These are phyloP conservation scores for Erythrophleum ivorense DNA, from an alignment of 331 rosid species.

Conservation along the genomic window DNA sequence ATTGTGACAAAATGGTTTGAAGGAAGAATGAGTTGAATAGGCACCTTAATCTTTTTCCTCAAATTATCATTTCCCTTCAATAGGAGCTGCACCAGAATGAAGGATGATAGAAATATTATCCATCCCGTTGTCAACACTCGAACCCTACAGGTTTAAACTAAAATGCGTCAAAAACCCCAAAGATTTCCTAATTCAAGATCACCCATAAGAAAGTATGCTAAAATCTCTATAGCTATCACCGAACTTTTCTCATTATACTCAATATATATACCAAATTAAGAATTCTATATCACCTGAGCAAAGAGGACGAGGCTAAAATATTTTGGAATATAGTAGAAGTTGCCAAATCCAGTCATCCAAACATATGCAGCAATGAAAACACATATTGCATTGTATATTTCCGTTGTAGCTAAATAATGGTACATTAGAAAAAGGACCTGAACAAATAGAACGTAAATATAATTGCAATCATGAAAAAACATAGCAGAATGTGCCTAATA, in stretches of 20 bases:
- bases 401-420: conserved; percentile 95
- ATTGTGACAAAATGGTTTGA: conserved; percentile 12
- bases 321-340: conserved; percentile 91
- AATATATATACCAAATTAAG: conserved; percentile 68
- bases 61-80: conserved; percentile 75
- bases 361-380: conserved; percentile 98
- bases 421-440: conserved; percentile 98
- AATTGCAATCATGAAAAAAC: neutral
- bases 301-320: conserved; percentile 92
- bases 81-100: conserved; percentile 76
- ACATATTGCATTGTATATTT: conserved; percentile 95
- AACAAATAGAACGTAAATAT: conserved; percentile 27
- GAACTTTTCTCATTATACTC: conserved; percentile 87
- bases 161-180: conserved; percentile 75
- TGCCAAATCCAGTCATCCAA: conserved; percentile 99
- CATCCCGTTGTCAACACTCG: conserved; percentile 85
- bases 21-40: conserved; percentile 36
- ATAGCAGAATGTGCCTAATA: conserved; percentile 16
- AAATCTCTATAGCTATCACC: conserved; percentile 77
- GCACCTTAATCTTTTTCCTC: conserved; percentile 84
- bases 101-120: conserved; percentile 86
- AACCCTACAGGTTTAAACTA: conserved; percentile 66
- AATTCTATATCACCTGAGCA: conserved; percentile 58
- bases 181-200: conserved; percentile 90
- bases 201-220: conserved; percentile 88